A percentile compares a stretch with the other conserved stretches of the same genome.
These are phyloP conservation scores for Amanita fuliginea DNA, from an alignment of 768 basidiomycete species.

Conservation along the genomic window DNA sequence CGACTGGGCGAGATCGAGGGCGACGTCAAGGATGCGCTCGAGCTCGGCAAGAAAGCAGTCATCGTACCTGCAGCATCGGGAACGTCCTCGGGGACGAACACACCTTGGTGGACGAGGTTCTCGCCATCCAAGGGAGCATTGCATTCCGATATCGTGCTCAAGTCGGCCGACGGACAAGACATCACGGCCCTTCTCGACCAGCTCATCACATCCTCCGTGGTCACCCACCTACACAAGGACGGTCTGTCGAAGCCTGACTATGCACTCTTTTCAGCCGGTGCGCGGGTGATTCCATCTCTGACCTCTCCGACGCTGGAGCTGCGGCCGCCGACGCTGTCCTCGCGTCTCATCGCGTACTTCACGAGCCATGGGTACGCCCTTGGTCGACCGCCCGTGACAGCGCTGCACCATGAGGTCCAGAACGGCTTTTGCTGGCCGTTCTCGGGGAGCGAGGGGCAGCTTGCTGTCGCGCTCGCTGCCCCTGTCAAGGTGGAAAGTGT, in stretches of 20 bases:
- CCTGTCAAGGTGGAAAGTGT: slow-evolving; percentile 68
- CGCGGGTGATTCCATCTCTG: slow-evolving; percentile 65
- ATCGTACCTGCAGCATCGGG: slow-evolving; percentile 23
- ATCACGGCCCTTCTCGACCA: slow-evolving; percentile 56
- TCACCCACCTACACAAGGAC: slow-evolving; percentile 60
- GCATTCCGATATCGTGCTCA: slow-evolving; percentile 47
- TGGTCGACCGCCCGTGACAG: slow-evolving; percentile 78
- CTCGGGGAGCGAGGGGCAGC: slow-evolving; percentile 61
- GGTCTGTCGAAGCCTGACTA: slow-evolving; percentile 74
- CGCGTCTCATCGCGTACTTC: slow-evolving; percentile 41
- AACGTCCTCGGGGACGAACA: slow-evolving; percentile 17
- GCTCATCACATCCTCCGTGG: slow-evolving; percentile 69
- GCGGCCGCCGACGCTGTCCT: slow-evolving; percentile 35
- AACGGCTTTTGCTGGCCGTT: slow-evolving; percentile 95
- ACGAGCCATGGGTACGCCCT: slow-evolving; percentile 51
- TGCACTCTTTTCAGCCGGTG: slow-evolving; percentile 79
- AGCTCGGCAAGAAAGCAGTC: slow-evolving; percentile 38
- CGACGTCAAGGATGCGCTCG: slow-evolving; percentile 62
- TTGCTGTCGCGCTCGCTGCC: slow-evolving; percentile 71
- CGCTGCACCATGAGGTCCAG: slow-evolving; percentile 76
- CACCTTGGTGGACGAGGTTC: slow-evolving; percentile 64
- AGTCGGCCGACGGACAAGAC: slow-evolving; percentile 65
- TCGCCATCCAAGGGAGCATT: slow-evolving; percentile 26
- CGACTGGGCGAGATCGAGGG: slow-evolving; percentile 51
- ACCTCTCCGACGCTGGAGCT: slow-evolving; percentile 75